Conservation (phyloP, 2,329 filamentous ascomycete species). For the Corynespora cassiicola region DNA sequence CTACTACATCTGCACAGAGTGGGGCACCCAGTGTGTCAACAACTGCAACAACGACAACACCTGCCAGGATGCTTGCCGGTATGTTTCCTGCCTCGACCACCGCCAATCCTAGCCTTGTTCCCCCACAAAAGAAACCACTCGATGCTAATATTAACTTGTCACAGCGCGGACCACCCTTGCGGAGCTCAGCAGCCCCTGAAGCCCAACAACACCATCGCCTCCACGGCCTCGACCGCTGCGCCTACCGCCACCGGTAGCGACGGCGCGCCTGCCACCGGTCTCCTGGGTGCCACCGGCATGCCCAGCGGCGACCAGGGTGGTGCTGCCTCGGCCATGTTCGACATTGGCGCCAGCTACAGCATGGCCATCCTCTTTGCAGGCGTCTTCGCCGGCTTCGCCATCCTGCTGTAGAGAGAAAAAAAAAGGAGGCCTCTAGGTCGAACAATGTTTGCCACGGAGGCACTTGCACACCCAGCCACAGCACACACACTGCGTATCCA, state of each 20-base stretch:
- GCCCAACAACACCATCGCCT: constrained; percentile 62
- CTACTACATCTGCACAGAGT: constrained; percentile 77
- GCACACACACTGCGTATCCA: neutral
- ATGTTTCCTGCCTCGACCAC: too few relatives aligned
- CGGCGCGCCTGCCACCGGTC: constrained; percentile 37
- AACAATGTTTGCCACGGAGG: too few relatives aligned
- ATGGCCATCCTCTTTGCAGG: constrained; percentile 60
- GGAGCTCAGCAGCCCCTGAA: constrained; percentile 70
- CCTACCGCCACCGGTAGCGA: constrained; percentile 35
- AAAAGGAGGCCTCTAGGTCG: too few relatives aligned
- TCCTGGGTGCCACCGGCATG: constrained; percentile 29
- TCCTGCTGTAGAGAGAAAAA: constrained; percentile 45
- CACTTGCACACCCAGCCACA: neutral
- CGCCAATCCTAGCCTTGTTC: neutral
- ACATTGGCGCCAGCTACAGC: constrained; percentile 64
- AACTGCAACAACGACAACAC: constrained; percentile 62
- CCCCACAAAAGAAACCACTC: neutral
- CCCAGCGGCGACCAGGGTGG: constrained; percentile 27
- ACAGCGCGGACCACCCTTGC: constrained; percentile 69
- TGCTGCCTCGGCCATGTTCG: constrained; percentile 51
- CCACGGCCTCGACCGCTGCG: constrained; percentile 51
- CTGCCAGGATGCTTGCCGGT: constrained; percentile 68
- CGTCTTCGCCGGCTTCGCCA: constrained; percentile 64
- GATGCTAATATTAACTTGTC: constrained; percentile 6
- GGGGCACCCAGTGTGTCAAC: constrained; percentile 71